Conservation (phyloP, 192 early-diverging fungal genomes). For the Umbelopsis vinacea region DNA sequence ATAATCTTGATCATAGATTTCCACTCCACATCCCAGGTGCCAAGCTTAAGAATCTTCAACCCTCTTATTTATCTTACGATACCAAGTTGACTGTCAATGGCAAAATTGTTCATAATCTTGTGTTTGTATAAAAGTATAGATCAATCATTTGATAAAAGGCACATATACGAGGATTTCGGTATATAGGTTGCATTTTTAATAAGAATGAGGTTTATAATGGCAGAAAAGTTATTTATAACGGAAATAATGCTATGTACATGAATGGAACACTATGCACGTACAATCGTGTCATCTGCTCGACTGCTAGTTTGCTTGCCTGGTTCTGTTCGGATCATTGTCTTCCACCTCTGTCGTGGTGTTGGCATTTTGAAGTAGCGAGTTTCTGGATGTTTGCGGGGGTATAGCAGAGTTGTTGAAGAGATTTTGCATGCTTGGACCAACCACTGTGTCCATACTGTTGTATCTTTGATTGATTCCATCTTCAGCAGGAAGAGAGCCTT, state of each 20-base stretch:
- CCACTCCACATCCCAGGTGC: slow-evolving; percentile 2
- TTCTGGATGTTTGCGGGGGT: background rate
- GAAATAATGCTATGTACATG: background rate
- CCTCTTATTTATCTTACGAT: background rate
- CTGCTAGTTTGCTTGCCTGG: background rate
- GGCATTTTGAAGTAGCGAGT: background rate
- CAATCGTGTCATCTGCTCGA: background rate
- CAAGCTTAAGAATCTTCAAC: background rate
- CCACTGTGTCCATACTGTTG: slow-evolving; percentile 14
- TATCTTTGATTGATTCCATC: background rate
- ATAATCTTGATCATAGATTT: background rate
- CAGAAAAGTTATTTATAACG: too few species aligned
- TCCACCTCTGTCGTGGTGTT: background rate
- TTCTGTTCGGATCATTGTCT: background rate
- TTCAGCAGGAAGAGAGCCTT: background rate
- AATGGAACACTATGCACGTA: background rate
- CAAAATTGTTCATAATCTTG: slow-evolving; percentile 8
- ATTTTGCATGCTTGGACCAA: slow-evolving; percentile 3
- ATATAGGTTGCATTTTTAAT: too few species aligned
- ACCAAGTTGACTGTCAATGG: slow-evolving; percentile 11
- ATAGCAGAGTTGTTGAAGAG: background rate
- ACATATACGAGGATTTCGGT: background rate
- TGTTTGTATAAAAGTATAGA: slow-evolving; percentile 8
- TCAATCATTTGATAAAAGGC: background rate
- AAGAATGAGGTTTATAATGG: too few species aligned